Base-by-base conservation (phyloP, 2,329 filamentous ascomycete genomes). In the Clarireedia sp. region DNA sequence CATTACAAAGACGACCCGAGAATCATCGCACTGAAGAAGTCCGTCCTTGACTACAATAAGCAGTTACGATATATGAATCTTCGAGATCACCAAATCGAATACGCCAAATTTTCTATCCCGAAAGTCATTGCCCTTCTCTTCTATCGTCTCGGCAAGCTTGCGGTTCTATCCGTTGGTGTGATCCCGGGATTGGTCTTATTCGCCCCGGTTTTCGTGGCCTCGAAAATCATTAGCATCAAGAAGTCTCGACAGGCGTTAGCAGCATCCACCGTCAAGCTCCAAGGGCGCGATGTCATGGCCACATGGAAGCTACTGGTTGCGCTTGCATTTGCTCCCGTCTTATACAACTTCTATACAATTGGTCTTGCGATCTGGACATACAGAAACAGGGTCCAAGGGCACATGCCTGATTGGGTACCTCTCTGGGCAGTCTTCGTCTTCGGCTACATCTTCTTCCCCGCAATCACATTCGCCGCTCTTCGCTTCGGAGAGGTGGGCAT, bases 401-500 rank as follows among this genome's bases (percentile, higher is more conserved):
- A 85, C 55, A 79, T 95, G 5, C 91, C 91, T 0, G 74, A 81
- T 3, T 91, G 85, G 76, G 80, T 96, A 33, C 89, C 91, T 1
- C 79, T 91, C 56, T 95, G 86, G 82, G 69, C 83, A 21, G 80
- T 95, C 10, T 83, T 91, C 60, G 69, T 89, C 9, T 80, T 83
- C 40, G 87, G 90, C 49, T 85, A 89, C 74, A 77, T 89, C 48
- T 74, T 95, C 62, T 96, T 96, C 76, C 87, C 91, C 5, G 80
- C 84, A 23, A 87, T 96, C 64, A 96, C 91, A 0, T 96, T 95
- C 70, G 91, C 90, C 4, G 90, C 94, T 6, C 83, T 99, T 51
- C 86, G 94, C 10, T 95, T 97, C 62, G 94, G 94, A 47, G 94
- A 99, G 73, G 86, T 95, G n/a, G 94, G 92, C 51, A 96, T 99